A percentile compares a stretch with the other conserved stretches of the same genome.
These are phyloP conservation scores for Planoprotostelium fungivorum DNA, from an alignment of 78 protist species.

Conservation along the genomic window DNA sequence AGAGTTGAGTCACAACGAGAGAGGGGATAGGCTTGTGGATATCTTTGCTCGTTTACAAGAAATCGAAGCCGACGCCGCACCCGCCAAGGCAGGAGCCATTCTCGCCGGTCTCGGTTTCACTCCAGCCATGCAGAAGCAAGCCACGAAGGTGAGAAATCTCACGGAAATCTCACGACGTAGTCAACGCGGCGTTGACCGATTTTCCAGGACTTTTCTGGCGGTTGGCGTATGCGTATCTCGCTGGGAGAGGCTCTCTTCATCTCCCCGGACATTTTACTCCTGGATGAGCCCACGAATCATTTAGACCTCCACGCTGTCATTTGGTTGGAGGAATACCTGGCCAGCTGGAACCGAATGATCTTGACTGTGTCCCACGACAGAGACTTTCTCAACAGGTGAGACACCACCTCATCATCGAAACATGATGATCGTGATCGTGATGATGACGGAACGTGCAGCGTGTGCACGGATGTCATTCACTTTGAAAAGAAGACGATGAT, in stretches of 20 bases:
- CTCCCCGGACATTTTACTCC: constrained; percentile 87
- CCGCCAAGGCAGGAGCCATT: constrained; percentile 62
- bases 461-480: constrained; percentile 75
- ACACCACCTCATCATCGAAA: too few relatives aligned
- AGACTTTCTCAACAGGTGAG: constrained; percentile 79
- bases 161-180: constrained; percentile 10
- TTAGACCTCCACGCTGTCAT: constrained; percentile 81
- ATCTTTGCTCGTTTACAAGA: constrained; percentile 61
- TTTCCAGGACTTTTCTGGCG: constrained; percentile 71
- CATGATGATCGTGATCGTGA: too few relatives aligned
- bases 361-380: constrained; percentile 87
- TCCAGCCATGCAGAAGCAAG: constrained; percentile 39
- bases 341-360: constrained; percentile 40
- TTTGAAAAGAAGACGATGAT: constrained; percentile 51
- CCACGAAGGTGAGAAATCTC: constrained; percentile 54
- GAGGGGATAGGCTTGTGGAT: constrained; percentile 50
- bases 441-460: constrained; percentile 44
- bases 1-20: constrained; percentile 21
- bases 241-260: constrained; percentile 91
- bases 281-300: constrained; percentile 96
- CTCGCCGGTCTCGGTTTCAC: constrained; percentile 87
- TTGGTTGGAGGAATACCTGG: constrained; percentile 83
- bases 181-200: too few relatives aligned
- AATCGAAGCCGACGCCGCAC: constrained; percentile 62
- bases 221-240: constrained; percentile 89